A percentile compares a stretch with the other conserved stretches of the same genome.
Evolutionary conservation across 2,329 filamentous ascomycete species (phyloP).

Genomic region (Trichophyton benhamiae): DNA sequence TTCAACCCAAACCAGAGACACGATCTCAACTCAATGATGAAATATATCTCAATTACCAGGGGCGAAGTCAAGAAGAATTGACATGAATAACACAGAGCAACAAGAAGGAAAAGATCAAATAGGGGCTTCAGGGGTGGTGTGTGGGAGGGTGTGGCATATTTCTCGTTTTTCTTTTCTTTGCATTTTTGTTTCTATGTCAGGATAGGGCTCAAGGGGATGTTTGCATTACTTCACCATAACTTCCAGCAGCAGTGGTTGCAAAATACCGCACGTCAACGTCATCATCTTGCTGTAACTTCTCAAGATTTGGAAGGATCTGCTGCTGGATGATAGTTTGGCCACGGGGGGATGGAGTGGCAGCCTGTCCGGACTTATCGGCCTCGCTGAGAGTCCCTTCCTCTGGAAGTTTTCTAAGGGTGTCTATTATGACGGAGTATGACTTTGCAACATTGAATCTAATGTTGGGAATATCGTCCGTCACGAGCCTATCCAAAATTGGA

Average conservation of each 20-base stretch:
- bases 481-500: conserved; percentile 90
- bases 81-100: neutral
- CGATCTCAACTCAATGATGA: neutral
- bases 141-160: neutral
- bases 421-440: conserved; percentile 82
- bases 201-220: conserved; percentile 32
- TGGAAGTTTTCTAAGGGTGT: conserved; percentile 81
- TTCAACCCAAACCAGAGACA: conserved; percentile 1
- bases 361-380: conserved; percentile 61
- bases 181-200: conserved; percentile 16
- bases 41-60: neutral
- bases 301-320: conserved; percentile 75
- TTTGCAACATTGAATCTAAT: conserved; percentile 99
- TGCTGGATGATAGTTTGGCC: conserved; percentile 72
- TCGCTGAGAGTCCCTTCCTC: conserved; percentile 76
- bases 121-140: neutral
- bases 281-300: conserved; percentile 92
- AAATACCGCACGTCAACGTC: conserved; percentile 98
- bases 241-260: conserved; percentile 70
- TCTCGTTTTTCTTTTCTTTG: conserved; percentile 13
- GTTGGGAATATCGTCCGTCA: conserved; percentile 90
- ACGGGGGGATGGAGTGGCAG: conserved; percentile 48
- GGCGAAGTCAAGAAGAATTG: neutral
- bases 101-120: neutral
- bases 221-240: conserved; percentile 42